These are phyloP conservation scores for Mortierella sp. DNA, from an alignment of 371 early-diverging fungal genomes.

Conservation along the genomic window DNA sequence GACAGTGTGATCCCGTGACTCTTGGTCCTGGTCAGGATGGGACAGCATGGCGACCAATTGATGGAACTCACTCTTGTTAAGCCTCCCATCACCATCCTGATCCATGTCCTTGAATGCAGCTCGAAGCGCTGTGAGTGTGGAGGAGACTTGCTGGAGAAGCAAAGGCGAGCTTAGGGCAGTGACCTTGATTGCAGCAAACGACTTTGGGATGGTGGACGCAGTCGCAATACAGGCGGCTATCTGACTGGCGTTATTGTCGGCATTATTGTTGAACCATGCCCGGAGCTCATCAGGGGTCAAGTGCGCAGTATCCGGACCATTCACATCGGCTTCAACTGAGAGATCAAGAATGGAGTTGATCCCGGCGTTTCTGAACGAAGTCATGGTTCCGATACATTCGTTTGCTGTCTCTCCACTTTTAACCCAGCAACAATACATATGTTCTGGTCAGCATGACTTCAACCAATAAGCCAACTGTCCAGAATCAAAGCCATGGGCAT, in stretches of 20 bases:
- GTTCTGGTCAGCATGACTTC: no score
- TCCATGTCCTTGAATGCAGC: conserved; percentile 55
- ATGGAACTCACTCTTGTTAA: conserved; percentile 45
- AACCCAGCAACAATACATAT: no score
- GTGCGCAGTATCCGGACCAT: conserved; percentile 50
- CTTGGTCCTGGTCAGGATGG: conserved; percentile 2
- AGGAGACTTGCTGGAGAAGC: conserved; percentile 80
- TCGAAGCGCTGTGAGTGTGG: conserved; percentile 55
- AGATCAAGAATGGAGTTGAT: conserved; percentile 91
- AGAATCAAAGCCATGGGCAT: neutral
- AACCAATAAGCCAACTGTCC: no score
- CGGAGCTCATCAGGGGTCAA: conserved; percentile 51
- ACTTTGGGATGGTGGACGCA: conserved; percentile 67
- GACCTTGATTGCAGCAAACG: conserved; percentile 89
- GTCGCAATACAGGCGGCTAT: conserved; percentile 74
- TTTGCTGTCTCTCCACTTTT: conserved; percentile 82
- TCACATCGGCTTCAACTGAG: conserved; percentile 88
- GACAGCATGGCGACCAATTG: conserved; percentile 51
- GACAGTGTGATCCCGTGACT: conserved; percentile 16
- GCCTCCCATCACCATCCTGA: conserved; percentile 57
- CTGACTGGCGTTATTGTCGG: conserved; percentile 70
- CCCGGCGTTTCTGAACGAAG: conserved; percentile 65
- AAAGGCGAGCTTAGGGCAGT: conserved; percentile 88
- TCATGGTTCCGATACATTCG: conserved; percentile 87
- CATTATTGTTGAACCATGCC: conserved; percentile 51